Base-by-base conservation (phyloP, 768 basidiomycete genomes). In the Xerocomellus amylosporus region DNA sequence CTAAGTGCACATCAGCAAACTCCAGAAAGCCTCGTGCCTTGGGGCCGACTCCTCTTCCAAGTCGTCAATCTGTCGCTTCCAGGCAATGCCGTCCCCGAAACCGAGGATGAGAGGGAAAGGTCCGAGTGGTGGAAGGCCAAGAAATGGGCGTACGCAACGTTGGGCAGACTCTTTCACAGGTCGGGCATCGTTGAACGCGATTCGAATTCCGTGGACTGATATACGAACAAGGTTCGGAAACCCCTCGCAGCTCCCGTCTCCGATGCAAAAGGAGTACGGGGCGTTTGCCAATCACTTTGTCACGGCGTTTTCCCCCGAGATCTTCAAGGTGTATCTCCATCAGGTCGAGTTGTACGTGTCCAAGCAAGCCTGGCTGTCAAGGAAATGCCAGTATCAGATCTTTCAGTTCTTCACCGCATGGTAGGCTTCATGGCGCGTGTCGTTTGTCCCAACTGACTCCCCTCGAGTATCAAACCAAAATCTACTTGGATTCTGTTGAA, bases 61-160 rank as follows among this genome's bases (percentile, higher is more conserved):
- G 80, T 93, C 19, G 80, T 94, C n/a, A 85, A 87, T 58, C 71
- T 91, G 40, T 75, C 79, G 53, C 75, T 93, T 28, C 88, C 88
- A 0, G 72, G 75, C 49, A 82, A 84, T 3, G 79, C 77, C 20
- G 79, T 92, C 0, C 86, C 89, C 2, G 82, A 79, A 28, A 84
- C 89, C 53, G 81, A 84, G 56, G 88, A 92, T 6, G 87, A 88
- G 15, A 76, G 88, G 34, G 90, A 93, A 73, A 78, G 77, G 44
- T 82, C 77, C 43, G 88, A 90, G 62, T 96, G 93, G 93, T 92
- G 91, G 88, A 87, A 86, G 66, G 81, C 87, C 9, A 95, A 95
- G 74, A 96, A 96, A 67, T 95, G 93, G 93, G 90, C 93, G 1
- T 93, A 87, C 65, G 82, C 79, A n/a, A 84, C 83, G 36, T 75